Base-by-base conservation (phyloP, 306 rosid genomes). In the Vigna mungo region DNA sequence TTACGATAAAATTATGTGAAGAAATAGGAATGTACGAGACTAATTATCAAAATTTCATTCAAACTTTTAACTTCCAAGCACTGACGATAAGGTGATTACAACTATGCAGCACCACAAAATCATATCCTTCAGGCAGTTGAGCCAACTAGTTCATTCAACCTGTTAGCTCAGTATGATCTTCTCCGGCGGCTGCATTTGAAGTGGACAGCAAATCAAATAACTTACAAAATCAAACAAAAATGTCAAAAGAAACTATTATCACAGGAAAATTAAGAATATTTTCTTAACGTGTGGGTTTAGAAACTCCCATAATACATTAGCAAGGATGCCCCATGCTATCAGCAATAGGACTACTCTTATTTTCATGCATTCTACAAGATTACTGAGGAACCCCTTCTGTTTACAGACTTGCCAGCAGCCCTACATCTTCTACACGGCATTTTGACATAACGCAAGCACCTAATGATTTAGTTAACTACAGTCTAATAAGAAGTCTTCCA, bases 141-240 rank as follows among this genome's bases (percentile, higher is more conserved):
- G 25, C 68, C 64, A 44, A 74, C 71, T 72, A 86, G 89, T 78
- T 85, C 90, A 72, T 87, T 87, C 30, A 71, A 76, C 58, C 82
- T 71, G 80, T 41, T 15, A 16, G 72, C 46, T 79, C 16, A 77
- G 78, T 81, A 78, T 85, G n/a, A 78, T 85, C 74, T 84, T 68
- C 49, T 85, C 93, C 51, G 98, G 96, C 61, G 77, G 83, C 91
- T 85, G 86, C 84, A 85, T 75, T 78, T 58, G 76, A 43, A 66
- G 15, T 25, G 43, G 61, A 78, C 63, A 63, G n/a, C 4, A 72
- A 46, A 68, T 51, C 52, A 66, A 68, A 44, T 23, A 43, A 81
- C 44, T 61, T 41, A 54, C 27, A 49, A 77, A 65, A 79, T 69
- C 70, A 20, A 70, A 55, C 36, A 75, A 80, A 68, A 73, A 10